Conservation (phyloP, 192 early-diverging fungal genomes). For the Backusella psychrophila region DNA sequence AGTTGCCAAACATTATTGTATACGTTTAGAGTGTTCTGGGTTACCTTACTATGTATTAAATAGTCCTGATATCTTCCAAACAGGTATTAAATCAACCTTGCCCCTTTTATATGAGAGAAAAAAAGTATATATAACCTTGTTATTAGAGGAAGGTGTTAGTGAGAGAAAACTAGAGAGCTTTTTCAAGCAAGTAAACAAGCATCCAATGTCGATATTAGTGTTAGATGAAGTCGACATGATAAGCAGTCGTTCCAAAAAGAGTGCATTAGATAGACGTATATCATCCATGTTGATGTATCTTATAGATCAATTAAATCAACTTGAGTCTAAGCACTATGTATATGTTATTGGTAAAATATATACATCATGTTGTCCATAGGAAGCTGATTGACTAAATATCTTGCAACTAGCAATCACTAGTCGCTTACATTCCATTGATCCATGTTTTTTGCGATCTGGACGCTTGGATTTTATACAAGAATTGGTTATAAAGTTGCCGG, state of each 20-base stretch:
- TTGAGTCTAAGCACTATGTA: conserved; percentile 18
- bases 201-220: conserved; percentile 45
- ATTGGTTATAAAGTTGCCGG: conserved; percentile 43
- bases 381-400: not conserved
- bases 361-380: no score
- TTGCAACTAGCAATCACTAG: conserved; percentile 47
- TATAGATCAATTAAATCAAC: conserved; percentile 42
- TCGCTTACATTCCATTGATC: conserved; percentile 47
- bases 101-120: not conserved
- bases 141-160: conserved; percentile 53
- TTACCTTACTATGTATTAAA: conserved; percentile 15
- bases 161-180: conserved; percentile 44
- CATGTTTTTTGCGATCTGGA: conserved; percentile 53
- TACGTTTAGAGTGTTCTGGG: conserved; percentile 7
- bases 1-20: not conserved
- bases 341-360: conserved; percentile 46
- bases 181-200: conserved; percentile 30
- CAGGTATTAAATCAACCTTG: not conserved
- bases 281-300: conserved; percentile 8
- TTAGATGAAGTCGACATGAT: conserved; percentile 59
- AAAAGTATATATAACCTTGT: not conserved
- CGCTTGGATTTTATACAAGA: conserved; percentile 52
- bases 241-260: conserved; percentile 39
- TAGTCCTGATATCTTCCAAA: conserved; percentile 15
- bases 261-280: conserved; percentile 14